Evolutionary conservation across 2,329 filamentous ascomycete genomes (phyloP).

Genomic region (Cordyceps tenuipes): DNA sequence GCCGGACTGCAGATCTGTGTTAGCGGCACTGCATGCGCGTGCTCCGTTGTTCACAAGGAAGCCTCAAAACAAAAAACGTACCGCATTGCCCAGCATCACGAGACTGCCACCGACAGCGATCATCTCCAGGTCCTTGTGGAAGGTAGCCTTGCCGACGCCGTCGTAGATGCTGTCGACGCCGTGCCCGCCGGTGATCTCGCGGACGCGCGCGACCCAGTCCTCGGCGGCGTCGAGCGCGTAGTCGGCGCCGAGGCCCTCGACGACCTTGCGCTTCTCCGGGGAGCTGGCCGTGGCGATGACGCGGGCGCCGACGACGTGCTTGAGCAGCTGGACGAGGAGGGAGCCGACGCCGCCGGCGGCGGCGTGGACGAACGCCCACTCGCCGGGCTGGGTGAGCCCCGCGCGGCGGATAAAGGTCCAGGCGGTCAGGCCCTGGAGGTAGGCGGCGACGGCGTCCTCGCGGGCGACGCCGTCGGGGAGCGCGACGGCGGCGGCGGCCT

Average conservation of each 20-base stretch:
- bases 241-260: slow-evolving; percentile 61
- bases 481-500: slow-evolving; percentile 46
- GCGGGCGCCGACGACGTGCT: slow-evolving; percentile 61
- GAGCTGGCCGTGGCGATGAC: slow-evolving; percentile 74
- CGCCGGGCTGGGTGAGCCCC: slow-evolving; percentile 64
- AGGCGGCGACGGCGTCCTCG: slow-evolving; percentile 56
- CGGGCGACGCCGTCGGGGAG: slow-evolving; percentile 55
- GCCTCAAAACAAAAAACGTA: slow-evolving; percentile 32
- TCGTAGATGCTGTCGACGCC: slow-evolving; percentile 78
- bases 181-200: slow-evolving; percentile 60
- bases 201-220: slow-evolving; percentile 46
- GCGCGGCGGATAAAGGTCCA: slow-evolving; percentile 71
- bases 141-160: slow-evolving; percentile 77
- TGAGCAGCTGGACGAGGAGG: slow-evolving; percentile 67
- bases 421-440: slow-evolving; percentile 79
- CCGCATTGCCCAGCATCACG: slow-evolving; percentile 73
- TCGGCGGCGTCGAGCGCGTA: slow-evolving; percentile 65
- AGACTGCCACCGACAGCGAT: slow-evolving; percentile 70
- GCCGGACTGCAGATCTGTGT: slow-evolving; percentile 41
- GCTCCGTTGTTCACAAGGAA: background rate
- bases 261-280: slow-evolving; percentile 62
- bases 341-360: slow-evolving; percentile 76
- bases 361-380: slow-evolving; percentile 78
- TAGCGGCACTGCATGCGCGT: background rate
- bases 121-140: slow-evolving; percentile 67